These are phyloP conservation scores for Hyaloscypha finlandica DNA, from an alignment of 495 filamentous ascomycete species.

Conservation along the genomic window DNA sequence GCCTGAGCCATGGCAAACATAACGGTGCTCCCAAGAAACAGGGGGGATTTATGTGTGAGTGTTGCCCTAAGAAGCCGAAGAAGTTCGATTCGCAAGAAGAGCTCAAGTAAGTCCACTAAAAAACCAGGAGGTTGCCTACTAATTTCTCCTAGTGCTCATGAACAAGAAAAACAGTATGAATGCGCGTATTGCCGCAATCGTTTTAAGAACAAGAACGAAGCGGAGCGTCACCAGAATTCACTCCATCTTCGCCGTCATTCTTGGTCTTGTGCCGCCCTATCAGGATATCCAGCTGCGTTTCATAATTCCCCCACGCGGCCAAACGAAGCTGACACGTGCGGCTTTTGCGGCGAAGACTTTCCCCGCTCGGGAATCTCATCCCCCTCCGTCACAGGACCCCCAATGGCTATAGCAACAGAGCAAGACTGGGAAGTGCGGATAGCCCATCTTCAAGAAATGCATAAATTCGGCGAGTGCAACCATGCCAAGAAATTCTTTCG, in stretches of 20 bases:
- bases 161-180: constrained; percentile 93
- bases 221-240: constrained; percentile 95
- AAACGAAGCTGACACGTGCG: constrained; percentile 75
- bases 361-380: constrained; percentile 50
- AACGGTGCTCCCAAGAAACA: constrained; percentile 42
- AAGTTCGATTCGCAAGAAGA: constrained; percentile 91
- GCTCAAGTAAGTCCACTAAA: constrained; percentile 65
- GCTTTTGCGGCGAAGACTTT: constrained; percentile 96
- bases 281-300: constrained; percentile 76
- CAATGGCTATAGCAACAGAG: constrained; percentile 40
- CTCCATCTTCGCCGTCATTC: constrained; percentile 94
- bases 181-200: constrained; percentile 91
- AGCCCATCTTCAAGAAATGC: constrained; percentile 82
- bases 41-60: constrained; percentile 81
- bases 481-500: constrained; percentile 97
- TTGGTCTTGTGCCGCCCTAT: constrained; percentile 94
- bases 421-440: constrained; percentile 82
- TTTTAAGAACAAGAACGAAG: constrained; percentile 99
- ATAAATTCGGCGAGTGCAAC: constrained; percentile 98
- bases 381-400: constrained; percentile 31
- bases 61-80: constrained; percentile 98
- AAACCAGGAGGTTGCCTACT: background rate
- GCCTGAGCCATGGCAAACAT: constrained; percentile 41
- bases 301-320: constrained; percentile 68
- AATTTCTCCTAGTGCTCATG: constrained; percentile 55